Base-by-base conservation (phyloP, 75 land plant genomes). In the Sequoia sempervirens region DNA sequence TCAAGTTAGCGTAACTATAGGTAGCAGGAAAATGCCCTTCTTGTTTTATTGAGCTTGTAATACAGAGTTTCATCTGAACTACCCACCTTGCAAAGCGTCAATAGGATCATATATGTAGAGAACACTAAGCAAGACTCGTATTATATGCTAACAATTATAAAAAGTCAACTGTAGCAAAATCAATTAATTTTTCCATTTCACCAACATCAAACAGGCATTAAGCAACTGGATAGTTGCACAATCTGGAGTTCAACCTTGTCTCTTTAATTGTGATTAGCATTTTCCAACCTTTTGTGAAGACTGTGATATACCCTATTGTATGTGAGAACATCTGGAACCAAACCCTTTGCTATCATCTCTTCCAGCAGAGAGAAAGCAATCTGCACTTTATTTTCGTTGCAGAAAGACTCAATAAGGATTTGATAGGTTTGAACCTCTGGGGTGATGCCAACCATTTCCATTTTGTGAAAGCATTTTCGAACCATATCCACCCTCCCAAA, bases 11-110 rank as follows among this genome's bases (percentile, higher is more conserved):
- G 81, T 81, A 14, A 89, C 80, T 58, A 70, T 54, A 87, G 91
- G 91, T 46, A 89, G 93, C 61, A 50, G 69, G 52, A 95, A 86
- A 10, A 95, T 97, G 54, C 86, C 86, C n/a, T 36, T 74, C 40
- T 52, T 89, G 82, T 79, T 84, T 80, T 92, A 97, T 88, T 26
- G 43, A 23, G 82, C 82, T 12, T 86, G 34, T 14, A 89, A 66
- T 30, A 12, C 56, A 64, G 66, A 13, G 96, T 93, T 32, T 89
- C 87, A 40, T 90, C 88, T 83, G 89, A 15, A 46, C 81, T 87
- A 32, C 90, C 92, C 34, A 85, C 84, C 56, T 75, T 86, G 61
- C 75, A 90, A 84, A 45, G 91, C 96, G 47, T 83, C 80, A 11
- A 94, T 90, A 92, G 70, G n/a, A 85, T 87, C 81, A 84, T 93